phyloP scores from a whole-genome alignment of 148 eudicot species.

The Dysphania ambrosioides region DNA sequence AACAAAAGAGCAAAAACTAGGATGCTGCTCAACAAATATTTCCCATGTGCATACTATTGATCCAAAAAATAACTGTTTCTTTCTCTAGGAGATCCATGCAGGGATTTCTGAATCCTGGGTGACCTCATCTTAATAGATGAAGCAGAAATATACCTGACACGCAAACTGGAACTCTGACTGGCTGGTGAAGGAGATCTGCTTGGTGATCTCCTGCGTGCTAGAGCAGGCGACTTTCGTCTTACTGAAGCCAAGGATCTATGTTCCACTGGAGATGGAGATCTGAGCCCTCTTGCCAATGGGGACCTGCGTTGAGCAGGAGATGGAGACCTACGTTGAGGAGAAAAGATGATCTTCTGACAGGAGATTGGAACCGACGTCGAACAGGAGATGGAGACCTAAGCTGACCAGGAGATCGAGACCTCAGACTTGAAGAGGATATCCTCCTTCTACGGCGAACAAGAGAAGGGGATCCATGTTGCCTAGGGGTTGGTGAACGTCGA shows the following conservation, averaged over 20 bases:
- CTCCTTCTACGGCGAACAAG: constrained; percentile 32
- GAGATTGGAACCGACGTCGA: constrained; percentile 50
- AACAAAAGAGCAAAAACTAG: too few relatives aligned
- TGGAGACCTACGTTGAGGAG: constrained; percentile 37
- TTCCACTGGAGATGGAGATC: constrained; percentile 35
- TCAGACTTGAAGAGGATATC: constrained; percentile 31
- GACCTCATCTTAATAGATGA: constrained; percentile 40
- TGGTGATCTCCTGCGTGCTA: constrained; percentile 38
- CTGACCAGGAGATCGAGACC: constrained; percentile 39
- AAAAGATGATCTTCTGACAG: constrained; percentile 39
- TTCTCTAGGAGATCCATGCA: constrained; percentile 41
- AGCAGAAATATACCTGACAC: too few relatives aligned
- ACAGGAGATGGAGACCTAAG: constrained; percentile 42
- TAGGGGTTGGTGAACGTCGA: constrained; percentile 38
- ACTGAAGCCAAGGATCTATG: constrained; percentile 39
- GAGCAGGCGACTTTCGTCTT: constrained; percentile 44
- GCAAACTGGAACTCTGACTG: constrained; percentile 36
- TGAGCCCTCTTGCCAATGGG: constrained; percentile 37
- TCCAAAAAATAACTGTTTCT: constrained; percentile 43
- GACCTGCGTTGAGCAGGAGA: constrained; percentile 46
- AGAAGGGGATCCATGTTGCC: constrained; percentile 40
- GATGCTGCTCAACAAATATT: background rate
- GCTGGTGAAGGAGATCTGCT: constrained; percentile 46
- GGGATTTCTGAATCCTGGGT: constrained; percentile 40
- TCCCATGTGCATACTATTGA: background rate